phyloP scores from a whole-genome alignment of 352 stramenopile genomes.

The Globisporangium emineosum region DNA sequence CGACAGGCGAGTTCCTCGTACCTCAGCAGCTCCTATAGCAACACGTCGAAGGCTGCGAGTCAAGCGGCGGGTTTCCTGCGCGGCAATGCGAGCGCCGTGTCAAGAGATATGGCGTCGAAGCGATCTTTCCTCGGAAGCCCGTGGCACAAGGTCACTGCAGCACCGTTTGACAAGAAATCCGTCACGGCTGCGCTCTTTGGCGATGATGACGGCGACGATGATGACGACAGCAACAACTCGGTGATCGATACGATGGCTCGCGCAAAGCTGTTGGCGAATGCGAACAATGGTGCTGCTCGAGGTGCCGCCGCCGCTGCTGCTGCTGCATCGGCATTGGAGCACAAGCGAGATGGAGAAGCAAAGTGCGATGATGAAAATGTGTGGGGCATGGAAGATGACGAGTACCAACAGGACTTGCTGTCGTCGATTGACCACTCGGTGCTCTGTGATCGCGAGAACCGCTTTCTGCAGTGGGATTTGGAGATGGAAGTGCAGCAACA shows the following conservation, averaged over 20 bases:
- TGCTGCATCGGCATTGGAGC: slow-evolving; percentile 15
- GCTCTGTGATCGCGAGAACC: slow-evolving; percentile 78
- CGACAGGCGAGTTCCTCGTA: slow-evolving; percentile 9
- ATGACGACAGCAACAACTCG: slow-evolving; percentile 18
- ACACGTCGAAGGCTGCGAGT: slow-evolving; percentile 12
- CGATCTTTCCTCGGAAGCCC: slow-evolving; percentile 14
- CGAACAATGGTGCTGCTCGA: slow-evolving; percentile 11
- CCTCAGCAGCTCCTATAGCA: slow-evolving; percentile 15
- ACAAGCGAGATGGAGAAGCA: slow-evolving; percentile 16
- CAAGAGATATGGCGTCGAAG: slow-evolving; percentile 10
- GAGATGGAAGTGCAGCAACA: slow-evolving; percentile 47
- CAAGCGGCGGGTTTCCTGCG: slow-evolving; percentile 17
- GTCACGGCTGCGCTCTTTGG: slow-evolving; percentile 50
- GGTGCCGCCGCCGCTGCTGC: slow-evolving; percentile 22
- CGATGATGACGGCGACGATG: slow-evolving; percentile 38
- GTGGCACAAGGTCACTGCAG: slow-evolving; percentile 18
- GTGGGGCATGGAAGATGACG: slow-evolving; percentile 72
- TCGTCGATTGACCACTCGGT: slow-evolving; percentile 77
- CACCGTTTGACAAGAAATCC: slow-evolving; percentile 40
- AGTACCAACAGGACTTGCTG: slow-evolving; percentile 67
- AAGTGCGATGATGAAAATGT: slow-evolving; percentile 64
- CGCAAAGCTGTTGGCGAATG: slow-evolving; percentile 25
- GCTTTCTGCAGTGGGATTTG: slow-evolving; percentile 73
- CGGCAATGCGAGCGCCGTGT: slow-evolving; percentile 10
- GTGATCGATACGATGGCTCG: slow-evolving; percentile 28